Conservation (phyloP, 2,329 filamentous ascomycete genomes). For the Colletotrichum destructivum region DNA sequence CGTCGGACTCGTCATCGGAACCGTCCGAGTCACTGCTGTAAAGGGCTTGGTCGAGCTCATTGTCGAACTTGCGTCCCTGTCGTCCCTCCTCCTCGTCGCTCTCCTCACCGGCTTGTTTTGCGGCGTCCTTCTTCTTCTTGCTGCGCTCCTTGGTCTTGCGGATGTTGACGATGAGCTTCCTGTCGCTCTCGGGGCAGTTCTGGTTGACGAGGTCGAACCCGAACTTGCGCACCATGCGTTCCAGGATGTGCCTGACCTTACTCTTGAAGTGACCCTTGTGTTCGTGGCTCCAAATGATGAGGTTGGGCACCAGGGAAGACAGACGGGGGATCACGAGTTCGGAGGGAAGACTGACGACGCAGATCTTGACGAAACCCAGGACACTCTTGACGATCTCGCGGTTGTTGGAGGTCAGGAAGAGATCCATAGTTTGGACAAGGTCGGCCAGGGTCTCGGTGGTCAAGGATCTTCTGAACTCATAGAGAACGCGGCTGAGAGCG, state of each 20-base stretch:
- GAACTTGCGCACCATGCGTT: slow-evolving; percentile 93
- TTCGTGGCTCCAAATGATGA: slow-evolving; percentile 97
- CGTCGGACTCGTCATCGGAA: slow-evolving; percentile 74
- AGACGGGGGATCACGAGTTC: slow-evolving; percentile 86
- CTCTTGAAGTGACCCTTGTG: slow-evolving; percentile 97
- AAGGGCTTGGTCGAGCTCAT: slow-evolving; percentile 95
- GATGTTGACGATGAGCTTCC: slow-evolving; percentile 93
- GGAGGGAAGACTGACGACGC: slow-evolving; percentile 86
- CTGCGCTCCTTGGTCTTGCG: slow-evolving; percentile 93
- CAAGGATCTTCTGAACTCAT: slow-evolving; percentile 85
- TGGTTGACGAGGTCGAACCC: slow-evolving; percentile 85
- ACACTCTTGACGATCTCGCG: slow-evolving; percentile 96
- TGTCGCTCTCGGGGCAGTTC: slow-evolving; percentile 86
- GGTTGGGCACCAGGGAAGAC: slow-evolving; percentile 83
- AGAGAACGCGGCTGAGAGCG: slow-evolving; percentile 91
- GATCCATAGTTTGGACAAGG: slow-evolving; percentile 93
- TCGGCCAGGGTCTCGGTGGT: slow-evolving; percentile 81
- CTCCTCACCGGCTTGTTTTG: slow-evolving; percentile 69
- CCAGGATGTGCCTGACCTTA: slow-evolving; percentile 98
- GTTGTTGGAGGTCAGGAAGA: slow-evolving; percentile 97
- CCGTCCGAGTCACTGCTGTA: slow-evolving; percentile 82
- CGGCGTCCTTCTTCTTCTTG: slow-evolving; percentile 88
- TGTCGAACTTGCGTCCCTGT: slow-evolving; percentile 81
- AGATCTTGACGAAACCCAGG: slow-evolving; percentile 96
- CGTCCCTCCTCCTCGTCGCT: slow-evolving; percentile 70